A percentile compares a stretch with the other conserved stretches of the same genome.
These are phyloP conservation scores for Dalechampia spathulata DNA, from an alignment of 441 rosid genomes.

Conservation along the genomic window DNA sequence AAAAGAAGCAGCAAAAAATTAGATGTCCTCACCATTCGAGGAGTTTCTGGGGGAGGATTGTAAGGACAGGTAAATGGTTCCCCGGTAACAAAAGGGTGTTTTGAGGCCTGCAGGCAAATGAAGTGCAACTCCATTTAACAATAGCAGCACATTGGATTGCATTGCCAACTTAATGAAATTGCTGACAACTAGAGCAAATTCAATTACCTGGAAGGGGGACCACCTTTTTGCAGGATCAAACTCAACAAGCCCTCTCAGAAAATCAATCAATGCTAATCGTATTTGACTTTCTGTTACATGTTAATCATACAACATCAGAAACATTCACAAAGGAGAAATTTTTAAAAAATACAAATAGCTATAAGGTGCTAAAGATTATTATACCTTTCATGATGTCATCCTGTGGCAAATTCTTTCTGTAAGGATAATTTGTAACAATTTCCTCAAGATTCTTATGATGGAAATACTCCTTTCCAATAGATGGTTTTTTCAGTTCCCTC, in stretches of 20 bases:
- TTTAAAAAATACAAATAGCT: background rate
- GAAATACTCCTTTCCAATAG: conserved; percentile 96
- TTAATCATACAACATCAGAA: conserved; percentile 18
- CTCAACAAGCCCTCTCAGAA: conserved; percentile 96
- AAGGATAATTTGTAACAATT: conserved; percentile 83
- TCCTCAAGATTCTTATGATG: conserved; percentile 89
- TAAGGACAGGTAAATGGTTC: conserved; percentile 96
- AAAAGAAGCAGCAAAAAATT: too few relatives aligned
- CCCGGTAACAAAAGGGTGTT: conserved; percentile 97
- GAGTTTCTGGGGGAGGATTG: conserved; percentile 77
- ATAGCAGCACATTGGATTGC: too few relatives aligned
- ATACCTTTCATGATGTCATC: conserved; percentile 83
- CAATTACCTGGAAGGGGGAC: conserved; percentile 95
- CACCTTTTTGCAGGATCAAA: conserved; percentile 99
- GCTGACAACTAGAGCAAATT: conserved; percentile 12
- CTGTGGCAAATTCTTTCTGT: conserved; percentile 64
- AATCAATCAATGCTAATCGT: conserved; percentile 92
- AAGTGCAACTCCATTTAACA: conserved; percentile 16
- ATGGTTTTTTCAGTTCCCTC: conserved; percentile 91
- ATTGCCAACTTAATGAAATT: background rate
- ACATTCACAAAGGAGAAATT: conserved; percentile 11
- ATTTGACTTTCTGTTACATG: conserved; percentile 64
- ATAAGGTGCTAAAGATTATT: conserved; percentile 10
- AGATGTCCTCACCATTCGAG: conserved; percentile 64
- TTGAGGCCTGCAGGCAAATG: conserved; percentile 74